Evolutionary conservation across 192 early-diverging fungal genomes (phyloP).

Genomic region (Umbelopsis vinacea): DNA sequence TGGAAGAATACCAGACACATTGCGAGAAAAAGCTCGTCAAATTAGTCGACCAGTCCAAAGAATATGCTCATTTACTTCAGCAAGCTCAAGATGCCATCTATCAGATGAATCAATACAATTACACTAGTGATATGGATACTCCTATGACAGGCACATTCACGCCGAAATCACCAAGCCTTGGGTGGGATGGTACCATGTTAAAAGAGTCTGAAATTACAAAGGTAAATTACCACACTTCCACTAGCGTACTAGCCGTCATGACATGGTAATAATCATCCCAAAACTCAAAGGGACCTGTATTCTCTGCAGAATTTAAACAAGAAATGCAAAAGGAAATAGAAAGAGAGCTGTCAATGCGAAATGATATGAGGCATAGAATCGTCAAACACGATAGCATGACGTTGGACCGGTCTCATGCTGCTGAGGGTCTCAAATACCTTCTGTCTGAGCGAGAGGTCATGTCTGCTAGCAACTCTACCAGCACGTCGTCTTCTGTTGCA

Average conservation of each 20-base stretch:
- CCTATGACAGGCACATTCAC: not conserved
- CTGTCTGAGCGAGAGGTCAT: constrained; percentile 40
- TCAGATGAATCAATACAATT: constrained; percentile 18
- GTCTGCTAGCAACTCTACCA: constrained; percentile 26
- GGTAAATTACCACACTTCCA: constrained; percentile 22
- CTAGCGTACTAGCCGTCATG: not conserved
- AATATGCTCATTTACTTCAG: constrained; percentile 61
- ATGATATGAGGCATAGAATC: constrained; percentile 44
- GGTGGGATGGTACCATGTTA: constrained; percentile 20
- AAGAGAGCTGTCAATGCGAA: constrained; percentile 36
- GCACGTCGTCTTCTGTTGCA: constrained; percentile 30
- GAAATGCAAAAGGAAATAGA: constrained; percentile 53
- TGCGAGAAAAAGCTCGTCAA: constrained; percentile 57
- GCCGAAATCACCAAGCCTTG: not conserved
- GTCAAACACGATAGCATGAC: constrained; percentile 33
- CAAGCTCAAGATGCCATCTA: constrained; percentile 66
- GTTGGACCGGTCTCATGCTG: constrained; percentile 36
- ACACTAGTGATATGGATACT: constrained; percentile 4
- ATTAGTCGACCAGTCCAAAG: constrained; percentile 60
- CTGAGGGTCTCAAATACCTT: constrained; percentile 50
- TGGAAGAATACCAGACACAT: constrained; percentile 58
- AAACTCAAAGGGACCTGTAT: constrained; percentile 41
- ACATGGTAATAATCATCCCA: not conserved
- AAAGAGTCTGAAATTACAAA: constrained; percentile 46
- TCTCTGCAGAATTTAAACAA: constrained; percentile 51